Evolutionary conservation across 768 basidiomycete species (phyloP), one percentile per base, ranked within the genome.

Genomic region (Aureoboletus auriporus): DNA sequence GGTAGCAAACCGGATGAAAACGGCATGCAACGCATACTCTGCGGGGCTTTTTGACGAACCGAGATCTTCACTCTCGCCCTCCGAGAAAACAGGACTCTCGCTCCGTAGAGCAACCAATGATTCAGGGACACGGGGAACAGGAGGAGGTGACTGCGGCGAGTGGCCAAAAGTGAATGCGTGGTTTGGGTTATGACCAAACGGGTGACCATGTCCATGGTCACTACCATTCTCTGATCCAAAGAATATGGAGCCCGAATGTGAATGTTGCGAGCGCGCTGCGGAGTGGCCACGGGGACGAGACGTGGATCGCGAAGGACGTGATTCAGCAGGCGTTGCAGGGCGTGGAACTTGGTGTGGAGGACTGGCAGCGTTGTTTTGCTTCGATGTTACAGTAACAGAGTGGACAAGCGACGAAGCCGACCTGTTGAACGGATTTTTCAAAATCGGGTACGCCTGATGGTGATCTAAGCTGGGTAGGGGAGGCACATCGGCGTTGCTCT

Each of bases 11-110:
- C 87, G 83, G 36, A 90, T 88, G 63, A 94, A 93, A 6, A 94
- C 78, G 0, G 90, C 89, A 60, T 91, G 89, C 11, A 94, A 70
- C 2, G 93, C 93, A 57, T 87, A 93, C 58, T 94, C 93, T 0
- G 86, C 83, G 2, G 93, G 91, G 10, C 86, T 90, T 61, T 82
- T 87, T 0, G 86, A 86, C 42, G 87, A 84, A 58, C 79, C 75
- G 17, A 77, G 69, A 11, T 55, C 53, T 40, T 84, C 74, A 59
- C 82, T 81, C 56, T 87, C 86, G 11, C 86, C 87, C 38, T 81
- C 76, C 12, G 83, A 81, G 4, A 71, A 58, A 14, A 64, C 58
- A 3, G 79, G 75, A 2, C 79, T 78, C 39, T 83, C 83, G 47
- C 78, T 78, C 27, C 76, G 59, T 14, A 69, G 59, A 14, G 71